Evolutionary conservation across 75 land plant genomes (phyloP).

Genomic region (Pinus taeda): DNA sequence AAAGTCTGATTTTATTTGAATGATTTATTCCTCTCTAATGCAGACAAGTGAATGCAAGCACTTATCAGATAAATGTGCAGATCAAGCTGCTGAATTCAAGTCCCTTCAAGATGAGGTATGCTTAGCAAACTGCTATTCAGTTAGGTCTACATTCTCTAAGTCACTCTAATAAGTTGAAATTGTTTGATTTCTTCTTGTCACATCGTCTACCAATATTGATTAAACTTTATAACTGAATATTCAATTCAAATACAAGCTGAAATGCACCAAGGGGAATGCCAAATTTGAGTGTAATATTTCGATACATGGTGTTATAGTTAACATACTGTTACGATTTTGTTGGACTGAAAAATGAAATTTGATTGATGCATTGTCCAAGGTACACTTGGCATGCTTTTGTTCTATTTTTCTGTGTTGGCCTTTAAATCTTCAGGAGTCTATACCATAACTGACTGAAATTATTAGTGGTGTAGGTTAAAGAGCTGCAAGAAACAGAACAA

Average conservation of each 20-base stretch:
- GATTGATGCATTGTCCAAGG: not conserved
- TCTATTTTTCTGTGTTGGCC: not conserved
- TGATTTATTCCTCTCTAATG: not conserved
- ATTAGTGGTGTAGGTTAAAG: slow-evolving; percentile 50
- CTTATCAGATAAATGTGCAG: slow-evolving; percentile 50
- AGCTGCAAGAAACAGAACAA: slow-evolving; percentile 66
- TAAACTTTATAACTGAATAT: too few species aligned
- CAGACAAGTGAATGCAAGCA: slow-evolving; percentile 56
- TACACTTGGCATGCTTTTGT: not conserved
- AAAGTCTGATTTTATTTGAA: too few species aligned
- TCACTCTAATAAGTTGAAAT: too few species aligned
- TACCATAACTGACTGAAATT: not conserved
- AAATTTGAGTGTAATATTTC: not conserved
- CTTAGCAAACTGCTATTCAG: not conserved
- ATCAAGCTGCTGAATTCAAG: slow-evolving; percentile 56
- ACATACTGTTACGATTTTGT: not conserved
- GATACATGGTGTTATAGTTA: not conserved
- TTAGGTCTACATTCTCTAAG: too few species aligned
- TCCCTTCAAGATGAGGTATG: slow-evolving; percentile 54
- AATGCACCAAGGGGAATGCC: too few species aligned
- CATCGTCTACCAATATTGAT: too few species aligned
- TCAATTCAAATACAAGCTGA: too few species aligned
- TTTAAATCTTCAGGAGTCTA: not conserved
- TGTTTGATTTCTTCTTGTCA: too few species aligned
- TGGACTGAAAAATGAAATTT: not conserved